Evolutionary conservation across 305 asterid genomes (phyloP).

Genomic region (Salvia sclarea): DNA sequence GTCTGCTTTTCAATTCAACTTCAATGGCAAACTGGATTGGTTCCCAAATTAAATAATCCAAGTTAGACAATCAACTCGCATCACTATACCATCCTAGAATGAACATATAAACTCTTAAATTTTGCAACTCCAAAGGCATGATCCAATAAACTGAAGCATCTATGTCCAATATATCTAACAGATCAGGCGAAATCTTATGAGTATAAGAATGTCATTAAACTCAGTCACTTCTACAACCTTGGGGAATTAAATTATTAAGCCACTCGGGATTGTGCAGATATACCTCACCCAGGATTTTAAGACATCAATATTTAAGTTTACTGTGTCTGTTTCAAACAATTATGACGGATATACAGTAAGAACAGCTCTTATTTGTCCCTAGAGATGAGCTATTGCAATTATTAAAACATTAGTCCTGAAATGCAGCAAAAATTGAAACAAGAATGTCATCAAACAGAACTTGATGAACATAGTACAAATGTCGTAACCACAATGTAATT

Average conservation of each 20-base stretch:
- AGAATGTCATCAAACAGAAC: slow-evolving; percentile 19
- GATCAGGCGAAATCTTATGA: background rate
- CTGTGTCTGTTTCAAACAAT: slow-evolving; percentile 3
- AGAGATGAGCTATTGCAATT: background rate
- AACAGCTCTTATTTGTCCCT: background rate
- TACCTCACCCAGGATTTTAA: slow-evolving; percentile 8
- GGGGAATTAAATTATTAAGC: slow-evolving; percentile 9
- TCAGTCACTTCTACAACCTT: background rate
- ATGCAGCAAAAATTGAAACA: background rate
- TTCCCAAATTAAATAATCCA: slow-evolving; percentile 9
- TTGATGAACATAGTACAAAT: background rate
- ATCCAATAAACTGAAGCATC: slow-evolving; percentile 10
- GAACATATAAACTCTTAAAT: background rate
- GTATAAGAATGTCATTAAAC: background rate
- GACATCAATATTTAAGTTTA: slow-evolving; percentile 11
- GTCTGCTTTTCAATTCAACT: slow-evolving; percentile 26
- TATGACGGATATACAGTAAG: background rate
- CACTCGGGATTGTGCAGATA: background rate
- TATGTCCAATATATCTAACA: slow-evolving; percentile 10
- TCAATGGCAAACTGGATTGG: slow-evolving; percentile 6
- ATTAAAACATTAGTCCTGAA: slow-evolving; percentile 11
- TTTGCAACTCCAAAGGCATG: slow-evolving; percentile 21
- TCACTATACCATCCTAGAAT: slow-evolving; percentile 7
- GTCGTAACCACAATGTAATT: slow-evolving; percentile 2
- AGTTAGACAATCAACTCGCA: background rate